A percentile compares a stretch with the other conserved stretches of the same genome.
Evolutionary conservation across 2,329 filamentous ascomycete genomes (phyloP).

Genomic region (Apiospora hydei): DNA sequence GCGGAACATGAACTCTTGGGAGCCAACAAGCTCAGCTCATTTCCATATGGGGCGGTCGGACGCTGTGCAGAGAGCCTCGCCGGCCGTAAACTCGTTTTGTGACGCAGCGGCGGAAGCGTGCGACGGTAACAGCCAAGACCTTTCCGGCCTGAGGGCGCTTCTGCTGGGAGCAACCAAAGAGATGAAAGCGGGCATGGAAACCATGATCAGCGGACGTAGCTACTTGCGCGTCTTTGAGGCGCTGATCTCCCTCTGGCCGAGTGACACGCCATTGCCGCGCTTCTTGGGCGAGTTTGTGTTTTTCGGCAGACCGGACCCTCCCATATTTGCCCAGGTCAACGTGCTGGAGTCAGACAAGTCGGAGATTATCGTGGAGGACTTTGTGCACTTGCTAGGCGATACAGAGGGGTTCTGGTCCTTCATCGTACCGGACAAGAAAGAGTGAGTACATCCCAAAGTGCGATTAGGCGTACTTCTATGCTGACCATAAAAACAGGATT

Average conservation of each 20-base stretch:
- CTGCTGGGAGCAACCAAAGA: constrained; percentile 6
- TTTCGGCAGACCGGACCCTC: constrained; percentile 22
- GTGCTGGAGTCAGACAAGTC: constrained; percentile 8
- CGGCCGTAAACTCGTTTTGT: constrained; percentile 25
- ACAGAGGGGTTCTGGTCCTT: constrained; percentile 26
- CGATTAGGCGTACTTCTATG: neutral
- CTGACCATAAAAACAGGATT: constrained; percentile 14
- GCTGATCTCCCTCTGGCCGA: constrained; percentile 23
- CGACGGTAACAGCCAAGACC: neutral
- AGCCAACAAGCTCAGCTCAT: constrained; percentile 21
- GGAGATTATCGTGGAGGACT: constrained; percentile 20
- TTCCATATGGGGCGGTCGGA: constrained; percentile 25
- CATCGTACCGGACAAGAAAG: constrained; percentile 23
- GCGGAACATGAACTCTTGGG: constrained; percentile 26
- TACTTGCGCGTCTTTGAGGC: constrained; percentile 23
- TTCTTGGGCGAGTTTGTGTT: constrained; percentile 23
- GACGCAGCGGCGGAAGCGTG: constrained; percentile 22
- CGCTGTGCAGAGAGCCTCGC: constrained; percentile 26
- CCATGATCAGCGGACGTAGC: constrained; percentile 20
- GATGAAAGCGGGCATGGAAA: constrained; percentile 14
- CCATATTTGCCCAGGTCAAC: constrained; percentile 25
- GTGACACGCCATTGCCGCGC: constrained; percentile 15
- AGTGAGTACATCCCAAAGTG: constrained; percentile 3
- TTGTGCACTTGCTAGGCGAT: constrained; percentile 22
- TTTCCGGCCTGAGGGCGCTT: constrained; percentile 6